These are phyloP conservation scores for Cryptosporidium sp. DNA, from an alignment of 169 alveolate species.

Conservation along the genomic window DNA sequence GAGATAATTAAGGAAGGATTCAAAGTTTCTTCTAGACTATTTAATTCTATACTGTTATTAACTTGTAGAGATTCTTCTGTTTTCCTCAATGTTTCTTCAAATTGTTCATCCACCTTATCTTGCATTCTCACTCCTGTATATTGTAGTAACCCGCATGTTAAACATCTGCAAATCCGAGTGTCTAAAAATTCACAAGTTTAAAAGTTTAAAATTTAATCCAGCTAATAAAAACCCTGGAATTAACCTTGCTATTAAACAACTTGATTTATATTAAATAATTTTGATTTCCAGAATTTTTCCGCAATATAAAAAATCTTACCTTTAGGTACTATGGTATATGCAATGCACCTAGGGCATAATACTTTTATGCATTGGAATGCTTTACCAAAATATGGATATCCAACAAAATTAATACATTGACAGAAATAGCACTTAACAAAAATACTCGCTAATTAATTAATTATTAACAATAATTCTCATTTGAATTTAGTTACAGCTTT, in stretches of 20 bases:
- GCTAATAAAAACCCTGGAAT: not conserved
- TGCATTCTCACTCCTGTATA: not conserved
- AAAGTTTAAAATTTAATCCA: not conserved
- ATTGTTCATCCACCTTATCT: not conserved
- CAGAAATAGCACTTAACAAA: slow-evolving; percentile 59
- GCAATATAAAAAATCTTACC: slow-evolving; percentile 1
- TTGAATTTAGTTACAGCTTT: not conserved
- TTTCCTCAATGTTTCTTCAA: not conserved
- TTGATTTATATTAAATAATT: not conserved
- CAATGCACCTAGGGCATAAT: slow-evolving; percentile 31
- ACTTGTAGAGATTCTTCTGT: not conserved
- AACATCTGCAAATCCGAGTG: slow-evolving; percentile 30
- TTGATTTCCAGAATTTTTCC: not conserved
- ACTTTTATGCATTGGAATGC: slow-evolving; percentile 24
- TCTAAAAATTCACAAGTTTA: not conserved
- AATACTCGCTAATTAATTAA: not conserved
- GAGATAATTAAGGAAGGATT: not conserved
- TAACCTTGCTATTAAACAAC: too few relatives aligned
- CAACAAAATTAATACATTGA: slow-evolving; percentile 36
- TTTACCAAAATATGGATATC: slow-evolving; percentile 63
- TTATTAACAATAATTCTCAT: too few relatives aligned
- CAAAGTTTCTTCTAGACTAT: not conserved
- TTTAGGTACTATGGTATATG: slow-evolving; percentile 49
- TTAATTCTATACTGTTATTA: too few relatives aligned
- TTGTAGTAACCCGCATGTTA: slow-evolving; percentile 28